Percentiles rank a stretch among this genome's conserved stretches.
Evolutionary conservation across 1,284 basidiomycete genomes (phyloP).

Genomic region (Ustilago cynodontis): DNA sequence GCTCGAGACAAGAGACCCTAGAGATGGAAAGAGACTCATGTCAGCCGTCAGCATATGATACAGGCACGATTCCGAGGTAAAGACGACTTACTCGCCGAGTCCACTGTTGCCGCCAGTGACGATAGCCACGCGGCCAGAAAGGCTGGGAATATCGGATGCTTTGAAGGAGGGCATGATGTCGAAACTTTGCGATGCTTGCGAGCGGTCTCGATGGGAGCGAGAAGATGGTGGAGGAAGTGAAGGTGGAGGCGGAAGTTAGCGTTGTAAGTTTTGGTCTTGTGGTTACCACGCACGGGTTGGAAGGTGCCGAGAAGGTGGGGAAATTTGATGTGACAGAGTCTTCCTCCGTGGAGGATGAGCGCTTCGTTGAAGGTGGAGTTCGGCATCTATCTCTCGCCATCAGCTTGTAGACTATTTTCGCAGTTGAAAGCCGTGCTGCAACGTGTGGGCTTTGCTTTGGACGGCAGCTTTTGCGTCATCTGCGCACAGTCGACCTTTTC

Average conservation of each 20-base stretch:
- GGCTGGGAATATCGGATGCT: conserved; percentile 54
- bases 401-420: neutral
- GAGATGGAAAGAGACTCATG: neutral
- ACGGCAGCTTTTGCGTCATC: neutral
- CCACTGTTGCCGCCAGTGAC: conserved; percentile 63
- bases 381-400: neutral
- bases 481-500: neutral
- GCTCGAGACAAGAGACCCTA: conserved; percentile 42
- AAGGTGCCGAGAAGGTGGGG: conserved; percentile 1
- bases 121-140: conserved; percentile 57
- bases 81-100: conserved; percentile 45
- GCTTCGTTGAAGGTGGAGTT: conserved; percentile 3
- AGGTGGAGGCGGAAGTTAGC: neutral
- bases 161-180: conserved; percentile 41
- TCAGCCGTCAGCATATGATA: neutral
- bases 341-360: neutral
- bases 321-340: neutral
- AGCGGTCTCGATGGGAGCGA: neutral
- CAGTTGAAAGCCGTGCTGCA: neutral
- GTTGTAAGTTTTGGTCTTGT: neutral
- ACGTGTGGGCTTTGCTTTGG: too few species aligned
- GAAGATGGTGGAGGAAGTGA: neutral
- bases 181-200: neutral
- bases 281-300: neutral
- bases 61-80: neutral